A percentile compares a stretch with the other conserved stretches of the same genome.
These are phyloP conservation scores for Lactifluus piperatus DNA, from an alignment of 768 basidiomycete species.

Conservation along the genomic window DNA sequence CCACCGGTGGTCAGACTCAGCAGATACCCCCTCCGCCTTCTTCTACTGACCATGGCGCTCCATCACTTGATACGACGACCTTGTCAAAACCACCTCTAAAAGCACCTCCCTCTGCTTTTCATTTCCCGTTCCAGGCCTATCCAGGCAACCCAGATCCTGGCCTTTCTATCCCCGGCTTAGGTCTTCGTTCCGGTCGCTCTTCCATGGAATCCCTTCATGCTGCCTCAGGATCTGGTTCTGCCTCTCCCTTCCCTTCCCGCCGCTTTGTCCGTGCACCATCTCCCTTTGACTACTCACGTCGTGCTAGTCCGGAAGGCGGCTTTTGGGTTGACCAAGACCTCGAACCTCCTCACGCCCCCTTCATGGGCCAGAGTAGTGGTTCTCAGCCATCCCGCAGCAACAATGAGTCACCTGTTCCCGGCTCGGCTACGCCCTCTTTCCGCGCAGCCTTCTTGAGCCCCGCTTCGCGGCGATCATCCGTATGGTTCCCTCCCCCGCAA, in stretches of 20 bases:
- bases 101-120: conserved; percentile 36
- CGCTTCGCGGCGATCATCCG: conserved; percentile 52
- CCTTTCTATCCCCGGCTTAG: conserved; percentile 32
- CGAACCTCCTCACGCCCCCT: conserved; percentile 13
- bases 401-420: background rate
- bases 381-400: conserved; percentile 2
- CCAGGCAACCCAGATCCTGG: conserved; percentile 60
- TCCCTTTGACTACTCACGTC: conserved; percentile 23
- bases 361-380: conserved; percentile 12
- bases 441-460: conserved; percentile 65
- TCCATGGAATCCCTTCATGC: conserved; percentile 33
- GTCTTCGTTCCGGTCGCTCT: conserved; percentile 27
- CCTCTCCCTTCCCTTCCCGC: conserved; percentile 4
- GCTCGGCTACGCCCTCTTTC: conserved; percentile 29
- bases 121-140: conserved; percentile 51
- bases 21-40: conserved; percentile 8
- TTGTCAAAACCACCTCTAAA: conserved; percentile 1
- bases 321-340: conserved; percentile 13
- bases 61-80: conserved; percentile 13
- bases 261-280: conserved; percentile 23
- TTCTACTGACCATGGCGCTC: conserved; percentile 17
- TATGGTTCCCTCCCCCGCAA: conserved; percentile 55
- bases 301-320: conserved; percentile 22
- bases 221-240: conserved; percentile 15
- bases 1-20: background rate